Evolutionary conservation across 2,329 filamentous ascomycete genomes (phyloP), one percentile per base, ranked within the genome.

Genomic region (Clarireedia monteithiana): DNA sequence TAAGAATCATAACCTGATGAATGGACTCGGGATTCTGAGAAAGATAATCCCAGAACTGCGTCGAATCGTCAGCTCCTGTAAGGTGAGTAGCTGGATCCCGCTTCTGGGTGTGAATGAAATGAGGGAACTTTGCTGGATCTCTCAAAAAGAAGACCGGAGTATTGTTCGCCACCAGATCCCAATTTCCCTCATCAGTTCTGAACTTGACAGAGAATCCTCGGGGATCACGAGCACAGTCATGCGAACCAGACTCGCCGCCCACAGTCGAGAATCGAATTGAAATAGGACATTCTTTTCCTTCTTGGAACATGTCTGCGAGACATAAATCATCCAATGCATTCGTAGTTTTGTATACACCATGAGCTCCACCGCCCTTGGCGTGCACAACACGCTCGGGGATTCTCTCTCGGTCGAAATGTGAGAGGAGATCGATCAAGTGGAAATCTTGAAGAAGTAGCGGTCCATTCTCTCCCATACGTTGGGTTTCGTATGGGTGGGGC

Each of bases 81-180:
- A 88, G 70, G 66, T 89, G 83, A 3, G 84, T 88, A 30, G 81
- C 74, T 0, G 85, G 86, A 64, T 89, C 75, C n/a, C 85, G 77
- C 75, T 89, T 89, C 68, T 89, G 86, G 0, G 85, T 87, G 67
- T 88, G 85, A 53, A 88, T 88, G 65, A 88, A 85, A 65, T 84
- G 74, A 24, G 86, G 85, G 67, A 88, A 89, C 69, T 89, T 89
- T 60, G 83, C 78, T 0, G 86, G 83, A 60, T 89, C 86, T 53
- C 86, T 76, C n/a, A 89, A 66, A 71, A 90, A 89, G 75, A 89
- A 90, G 2, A 88, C 81, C 0, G 86, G 86, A 0, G 84, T 88
- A 67, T 89, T 89, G 69, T 87, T 87, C 59, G 80, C 82, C 6
- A 89, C 85, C 69, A 84, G 76, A 65, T 88, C 85, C 78, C 81